Evolutionary conservation across 2,329 filamentous ascomycete genomes (phyloP), one percentile per base, ranked within the genome.

Genomic region (Fusarium zealandicum): DNA sequence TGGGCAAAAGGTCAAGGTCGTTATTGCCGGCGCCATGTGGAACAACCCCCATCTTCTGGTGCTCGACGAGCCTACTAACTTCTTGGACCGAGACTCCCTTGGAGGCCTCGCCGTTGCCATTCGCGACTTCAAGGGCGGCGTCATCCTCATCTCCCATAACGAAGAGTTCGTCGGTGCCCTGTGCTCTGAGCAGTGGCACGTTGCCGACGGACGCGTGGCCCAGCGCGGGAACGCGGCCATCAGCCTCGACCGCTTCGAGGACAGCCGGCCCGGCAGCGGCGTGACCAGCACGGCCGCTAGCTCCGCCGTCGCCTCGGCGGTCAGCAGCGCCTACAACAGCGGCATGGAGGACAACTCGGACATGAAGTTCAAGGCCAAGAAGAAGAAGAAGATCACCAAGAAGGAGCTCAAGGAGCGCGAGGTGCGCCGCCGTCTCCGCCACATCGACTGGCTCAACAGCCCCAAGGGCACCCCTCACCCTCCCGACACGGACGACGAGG

Each of bases 101-200:
- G 96, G 95, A 71, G 95, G 93, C 75, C 85, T 99, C 49, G 93
- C 95, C n/a, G 92, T 96, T 33, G 95, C 95, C 64, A 98, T 99
- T 70, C 91, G 93, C 66, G 95, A 98, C 72, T 99, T 96, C 86
- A 96, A 92, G 80, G 95, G 95, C 65, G 95, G 95, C 75, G 95
- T 99, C 2, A 93, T 99, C 62, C 96, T 99, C 88, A 99, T 99
- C 76, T 97, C 93, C 58, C 95, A 99, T 79, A 98, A 99, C 84
- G 93, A 98, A 72, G 95, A 99, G 75, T 99, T 99, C 70, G 93
- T 99, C 44, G 93, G 93, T 54, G 93, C 93, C 3, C 86, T 99
- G 10, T 95, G 95, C 77, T 90, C 90, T 4, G 96, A 99, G 80
- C 93, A 98, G 77, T 96, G 95, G 90, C 90, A 96, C 75, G 91